Evolutionary conservation across 2,329 filamentous ascomycete species (phyloP).

Genomic region (Exophiala sideris): DNA sequence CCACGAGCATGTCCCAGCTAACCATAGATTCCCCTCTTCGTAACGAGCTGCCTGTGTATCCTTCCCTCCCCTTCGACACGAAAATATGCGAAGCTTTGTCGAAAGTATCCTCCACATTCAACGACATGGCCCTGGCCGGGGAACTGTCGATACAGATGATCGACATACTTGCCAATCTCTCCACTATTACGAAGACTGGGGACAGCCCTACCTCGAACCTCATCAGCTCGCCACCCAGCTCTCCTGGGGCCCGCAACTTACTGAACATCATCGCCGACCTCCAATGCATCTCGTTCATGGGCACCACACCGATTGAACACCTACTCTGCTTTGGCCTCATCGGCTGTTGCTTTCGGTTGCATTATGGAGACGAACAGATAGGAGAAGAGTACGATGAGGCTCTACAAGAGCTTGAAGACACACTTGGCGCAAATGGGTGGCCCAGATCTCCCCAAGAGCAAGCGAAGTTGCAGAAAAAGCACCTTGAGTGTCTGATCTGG

Average conservation of each 20-base stretch:
- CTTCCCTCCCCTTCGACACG: conserved; percentile 16
- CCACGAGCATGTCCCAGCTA: conserved; percentile 16
- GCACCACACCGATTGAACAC: conserved; percentile 17
- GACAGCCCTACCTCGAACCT: conserved; percentile 2
- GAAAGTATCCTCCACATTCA: conserved; percentile 16
- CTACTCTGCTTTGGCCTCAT: conserved; percentile 18
- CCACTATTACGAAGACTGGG: conserved; percentile 6
- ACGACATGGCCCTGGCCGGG: conserved; percentile 18
- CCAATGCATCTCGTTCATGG: conserved; percentile 13
- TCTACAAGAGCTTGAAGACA: conserved; percentile 18
- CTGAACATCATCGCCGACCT: conserved; percentile 18
- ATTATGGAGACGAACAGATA: conserved; percentile 9
- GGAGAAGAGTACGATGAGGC: conserved; percentile 14
- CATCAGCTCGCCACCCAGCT: conserved; percentile 3
- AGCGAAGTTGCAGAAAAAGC: neutral
- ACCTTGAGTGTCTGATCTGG: conserved; percentile 20
- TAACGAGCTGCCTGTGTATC: conserved; percentile 19
- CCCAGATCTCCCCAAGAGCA: conserved; percentile 3
- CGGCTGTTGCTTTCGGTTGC: conserved; percentile 17
- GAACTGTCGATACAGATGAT: conserved; percentile 22
- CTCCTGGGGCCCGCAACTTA: conserved; percentile 4
- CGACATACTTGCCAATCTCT: conserved; percentile 15
- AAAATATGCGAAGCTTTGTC: conserved; percentile 18
- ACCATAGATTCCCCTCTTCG: conserved; percentile 15
- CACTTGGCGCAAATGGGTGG: conserved; percentile 9